Base-by-base conservation (phyloP, 2,329 filamentous ascomycete genomes). In the Tolypocladium paradoxum region DNA sequence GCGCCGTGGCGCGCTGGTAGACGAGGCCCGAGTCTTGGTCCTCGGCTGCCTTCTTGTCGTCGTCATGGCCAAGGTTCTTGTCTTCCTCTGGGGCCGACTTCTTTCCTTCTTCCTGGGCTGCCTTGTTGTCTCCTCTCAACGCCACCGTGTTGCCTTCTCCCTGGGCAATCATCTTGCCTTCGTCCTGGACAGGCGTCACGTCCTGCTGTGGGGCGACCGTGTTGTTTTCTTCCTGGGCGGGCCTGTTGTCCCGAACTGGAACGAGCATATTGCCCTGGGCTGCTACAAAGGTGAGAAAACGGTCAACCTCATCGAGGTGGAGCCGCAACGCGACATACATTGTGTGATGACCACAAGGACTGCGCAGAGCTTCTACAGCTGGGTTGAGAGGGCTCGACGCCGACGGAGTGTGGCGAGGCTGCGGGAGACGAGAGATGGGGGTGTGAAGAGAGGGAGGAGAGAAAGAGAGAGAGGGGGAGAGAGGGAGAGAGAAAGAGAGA, bases 1-100 rank as follows among this genome's bases (percentile, higher is more conserved):
- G 14, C 33, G 43, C n/a, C 4, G 49, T 27, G 11, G 58, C 57
- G 20, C 53, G 55, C 53, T 58, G 53, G 34, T 57, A 62, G 18
- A 61, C 37, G 22, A 62, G 20, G 12, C 34, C 45, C 12, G 52
- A 37, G 22, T 34, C 40, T 4, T 45, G 14, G 18, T 3, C 7
- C 6, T 18, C 6, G 43, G 1, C 3, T 1, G 2, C 5, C 1
- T n/a, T 3, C 24, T 31, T 31, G 16, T 29, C 40, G n/a, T n/a
- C n/a, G n/a, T n/a, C n/a, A n/a, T n/a, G n/a, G n/a, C n/a, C n/a
- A n/a, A n/a, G n/a, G n/a, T n/a, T n/a, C n/a, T n/a, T n/a, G n/a
- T n/a, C n/a, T n/a, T n/a, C n/a, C n/a, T n/a, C n/a, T n/a, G n/a
- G n/a, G n/a, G n/a, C n/a, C n/a, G n/a, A n/a, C n/a, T n/a, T n/a